Conservation (phyloP, 2,329 filamentous ascomycete genomes). For the Alternaria brassicicola region DNA sequence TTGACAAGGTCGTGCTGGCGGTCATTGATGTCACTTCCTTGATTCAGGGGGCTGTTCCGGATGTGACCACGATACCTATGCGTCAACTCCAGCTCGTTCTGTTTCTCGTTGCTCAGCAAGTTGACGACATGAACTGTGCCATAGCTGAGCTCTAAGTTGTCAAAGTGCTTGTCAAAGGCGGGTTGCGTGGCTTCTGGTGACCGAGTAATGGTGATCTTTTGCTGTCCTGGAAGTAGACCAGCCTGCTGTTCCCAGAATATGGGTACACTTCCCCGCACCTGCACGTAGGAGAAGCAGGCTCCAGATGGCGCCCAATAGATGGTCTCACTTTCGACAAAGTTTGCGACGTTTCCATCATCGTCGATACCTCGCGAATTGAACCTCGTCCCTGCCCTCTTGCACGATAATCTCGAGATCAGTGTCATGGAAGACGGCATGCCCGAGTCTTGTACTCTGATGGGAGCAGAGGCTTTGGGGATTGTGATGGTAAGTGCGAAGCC, state of each 20-base stretch:
- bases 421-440: slow-evolving; percentile 85
- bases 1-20: slow-evolving; percentile 75
- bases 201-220: slow-evolving; percentile 90
- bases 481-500: slow-evolving; percentile 89
- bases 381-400: slow-evolving; percentile 85
- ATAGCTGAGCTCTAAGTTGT: slow-evolving; percentile 82
- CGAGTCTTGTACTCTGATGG: slow-evolving; percentile 67
- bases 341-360: slow-evolving; percentile 95
- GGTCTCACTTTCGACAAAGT: slow-evolving; percentile 98
- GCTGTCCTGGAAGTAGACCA: slow-evolving; percentile 85
- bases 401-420: slow-evolving; percentile 89
- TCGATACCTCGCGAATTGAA: slow-evolving; percentile 98
- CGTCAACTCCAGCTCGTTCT: slow-evolving; percentile 83
- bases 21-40: slow-evolving; percentile 59
- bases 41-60: slow-evolving; percentile 72
- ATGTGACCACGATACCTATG: slow-evolving; percentile 80
- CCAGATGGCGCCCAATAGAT: slow-evolving; percentile 81
- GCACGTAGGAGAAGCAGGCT: slow-evolving; percentile 89
- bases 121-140: slow-evolving; percentile 93
- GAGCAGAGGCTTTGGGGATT: slow-evolving; percentile 77
- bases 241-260: slow-evolving; percentile 96
- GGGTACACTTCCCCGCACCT: slow-evolving; percentile 90
- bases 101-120: slow-evolving; percentile 87
- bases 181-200: slow-evolving; percentile 90
- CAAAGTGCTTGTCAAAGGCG: slow-evolving; percentile 94